Evolutionary conservation across 805 yeast species (phyloP).

Genomic region (Saccharomycopsis vini): DNA sequence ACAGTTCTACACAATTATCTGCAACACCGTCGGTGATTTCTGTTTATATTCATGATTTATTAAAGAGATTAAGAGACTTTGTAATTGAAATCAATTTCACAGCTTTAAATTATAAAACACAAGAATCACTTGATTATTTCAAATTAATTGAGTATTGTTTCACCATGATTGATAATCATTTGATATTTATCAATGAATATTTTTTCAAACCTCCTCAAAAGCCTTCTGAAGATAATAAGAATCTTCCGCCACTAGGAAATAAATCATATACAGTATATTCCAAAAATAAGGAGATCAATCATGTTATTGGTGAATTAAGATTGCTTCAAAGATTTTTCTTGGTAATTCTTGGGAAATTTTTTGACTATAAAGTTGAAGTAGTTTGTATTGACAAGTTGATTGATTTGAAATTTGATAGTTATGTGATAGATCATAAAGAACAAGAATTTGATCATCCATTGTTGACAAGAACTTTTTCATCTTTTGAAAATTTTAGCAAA

Average conservation of each 20-base stretch:
- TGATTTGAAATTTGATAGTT: slow-evolving; percentile 8
- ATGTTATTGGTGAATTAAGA: slow-evolving; percentile 41
- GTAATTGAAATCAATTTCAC: slow-evolving; percentile 31
- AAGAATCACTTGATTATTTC: slow-evolving; percentile 22
- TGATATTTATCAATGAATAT: slow-evolving; percentile 17
- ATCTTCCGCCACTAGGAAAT: slow-evolving; percentile 16
- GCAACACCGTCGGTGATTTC: slow-evolving; percentile 35
- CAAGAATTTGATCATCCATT: slow-evolving; percentile 19
- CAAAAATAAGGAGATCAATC: slow-evolving; percentile 21
- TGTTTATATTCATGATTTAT: slow-evolving; percentile 31
- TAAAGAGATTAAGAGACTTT: slow-evolving; percentile 28
- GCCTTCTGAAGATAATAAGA: background rate
- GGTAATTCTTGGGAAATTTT: slow-evolving; percentile 26
- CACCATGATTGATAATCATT: slow-evolving; percentile 33
- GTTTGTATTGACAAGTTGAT: slow-evolving; percentile 21
- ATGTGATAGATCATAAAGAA: background rate
- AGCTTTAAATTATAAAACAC: slow-evolving; percentile 17
- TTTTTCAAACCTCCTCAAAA: slow-evolving; percentile 24
- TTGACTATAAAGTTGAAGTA: slow-evolving; percentile 28
- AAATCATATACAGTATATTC: slow-evolving; percentile 14
- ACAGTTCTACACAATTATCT: slow-evolving; percentile 26
- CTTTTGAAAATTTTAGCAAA: slow-evolving; percentile 30
- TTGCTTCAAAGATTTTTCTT: slow-evolving; percentile 40
- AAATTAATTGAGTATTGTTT: slow-evolving; percentile 34
- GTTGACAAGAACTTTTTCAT: slow-evolving; percentile 23